A percentile compares a stretch with the other conserved stretches of the same genome.
These are phyloP conservation scores for Echria macrotheca DNA, from an alignment of 495 filamentous ascomycete species.

Conservation along the genomic window DNA sequence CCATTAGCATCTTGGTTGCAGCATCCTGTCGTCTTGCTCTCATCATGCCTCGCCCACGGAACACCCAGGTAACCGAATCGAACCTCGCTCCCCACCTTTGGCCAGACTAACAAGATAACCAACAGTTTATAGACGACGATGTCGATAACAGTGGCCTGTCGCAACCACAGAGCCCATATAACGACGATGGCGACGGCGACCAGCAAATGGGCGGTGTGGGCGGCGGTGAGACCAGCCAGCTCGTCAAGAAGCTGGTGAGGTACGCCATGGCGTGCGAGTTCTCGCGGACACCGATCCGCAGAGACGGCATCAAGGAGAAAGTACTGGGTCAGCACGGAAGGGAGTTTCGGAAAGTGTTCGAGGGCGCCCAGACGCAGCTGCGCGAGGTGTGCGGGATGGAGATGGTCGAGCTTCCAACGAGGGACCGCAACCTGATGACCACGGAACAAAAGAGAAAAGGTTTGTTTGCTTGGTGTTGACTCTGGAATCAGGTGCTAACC, in stretches of 20 bases:
- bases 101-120: not conserved
- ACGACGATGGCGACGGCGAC: conserved; percentile 32
- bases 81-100: not conserved
- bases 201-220: conserved; percentile 32
- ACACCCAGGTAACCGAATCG: too few relatives aligned
- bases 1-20: too few relatives aligned
- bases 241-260: conserved; percentile 88
- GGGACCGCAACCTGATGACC: conserved; percentile 80
- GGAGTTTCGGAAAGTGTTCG: conserved; percentile 66
- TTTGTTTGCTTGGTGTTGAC: too few relatives aligned
- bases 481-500: not conserved
- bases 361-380: conserved; percentile 60
- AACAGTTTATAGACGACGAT: conserved; percentile 14
- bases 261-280: conserved; percentile 86
- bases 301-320: conserved; percentile 75
- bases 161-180: conserved; percentile 9
- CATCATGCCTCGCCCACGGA: too few relatives aligned
- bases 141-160: conserved; percentile 23
- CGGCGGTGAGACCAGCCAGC: conserved; percentile 42
- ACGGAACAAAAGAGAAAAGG: conserved; percentile 65
- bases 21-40: too few relatives aligned
- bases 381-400: conserved; percentile 74
- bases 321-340: conserved; percentile 50
- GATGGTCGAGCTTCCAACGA: conserved; percentile 70
- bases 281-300: conserved; percentile 67